These are phyloP conservation scores for Xylaria grammica DNA, from an alignment of 495 filamentous ascomycete species.

Conservation along the genomic window DNA sequence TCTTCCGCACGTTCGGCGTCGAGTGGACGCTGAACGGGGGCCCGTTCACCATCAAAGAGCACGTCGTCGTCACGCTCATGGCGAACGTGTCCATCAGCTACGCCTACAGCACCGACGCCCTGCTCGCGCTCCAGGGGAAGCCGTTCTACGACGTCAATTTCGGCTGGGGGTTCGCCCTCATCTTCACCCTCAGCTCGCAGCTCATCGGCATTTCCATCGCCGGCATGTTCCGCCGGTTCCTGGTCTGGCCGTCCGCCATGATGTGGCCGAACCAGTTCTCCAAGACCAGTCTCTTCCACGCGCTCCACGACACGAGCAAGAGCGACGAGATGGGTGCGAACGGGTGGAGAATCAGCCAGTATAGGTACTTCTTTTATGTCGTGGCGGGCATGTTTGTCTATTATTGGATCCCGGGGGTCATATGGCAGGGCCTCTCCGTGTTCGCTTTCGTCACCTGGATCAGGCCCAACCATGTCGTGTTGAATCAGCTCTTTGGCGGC, in stretches of 20 bases:
- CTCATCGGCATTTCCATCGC: slow-evolving; percentile 68
- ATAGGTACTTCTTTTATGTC: slow-evolving; percentile 64
- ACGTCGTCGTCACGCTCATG: slow-evolving; percentile 67
- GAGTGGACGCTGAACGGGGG: slow-evolving; percentile 60
- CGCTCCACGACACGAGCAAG: slow-evolving; percentile 62
- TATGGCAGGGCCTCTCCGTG: slow-evolving; percentile 53
- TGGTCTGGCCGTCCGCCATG: slow-evolving; percentile 66
- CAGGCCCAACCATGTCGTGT: slow-evolving; percentile 58
- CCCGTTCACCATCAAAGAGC: slow-evolving; percentile 70
- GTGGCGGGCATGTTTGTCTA: slow-evolving; percentile 62
- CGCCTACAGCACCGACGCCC: slow-evolving; percentile 63
- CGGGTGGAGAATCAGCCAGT: slow-evolving; percentile 65
- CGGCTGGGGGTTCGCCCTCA: slow-evolving; percentile 64
- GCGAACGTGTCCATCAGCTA: slow-evolving; percentile 45
- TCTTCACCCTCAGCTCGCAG: slow-evolving; percentile 69
- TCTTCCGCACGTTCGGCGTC: slow-evolving; percentile 57
- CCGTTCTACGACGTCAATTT: slow-evolving; percentile 64
- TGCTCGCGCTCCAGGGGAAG: slow-evolving; percentile 55
- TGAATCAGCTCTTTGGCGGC: slow-evolving; percentile 68
- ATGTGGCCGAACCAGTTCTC: slow-evolving; percentile 67
- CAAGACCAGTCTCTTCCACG: slow-evolving; percentile 63
- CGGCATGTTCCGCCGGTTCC: slow-evolving; percentile 63
- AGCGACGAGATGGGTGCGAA: slow-evolving; percentile 56
- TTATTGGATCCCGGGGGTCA: slow-evolving; percentile 64
- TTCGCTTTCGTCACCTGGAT: slow-evolving; percentile 63